Evolutionary conservation across 164 flowering plant species (phyloP), one percentile per base, ranked within the genome.

Genomic region (Hamamelis virginiana): DNA sequence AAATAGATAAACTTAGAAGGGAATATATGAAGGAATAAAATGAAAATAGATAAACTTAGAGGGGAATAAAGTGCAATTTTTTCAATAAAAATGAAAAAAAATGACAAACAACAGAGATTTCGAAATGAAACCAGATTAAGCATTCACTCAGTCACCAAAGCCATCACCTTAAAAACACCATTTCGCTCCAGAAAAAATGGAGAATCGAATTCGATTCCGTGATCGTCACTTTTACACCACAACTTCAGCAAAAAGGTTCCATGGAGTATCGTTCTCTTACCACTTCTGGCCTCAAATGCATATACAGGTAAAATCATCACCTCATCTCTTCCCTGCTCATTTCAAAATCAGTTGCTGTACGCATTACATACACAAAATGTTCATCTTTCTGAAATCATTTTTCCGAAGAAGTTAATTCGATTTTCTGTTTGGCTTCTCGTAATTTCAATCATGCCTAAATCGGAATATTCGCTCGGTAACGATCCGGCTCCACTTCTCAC

Each of bases 121-220:
- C n/a, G n/a, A n/a, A n/a, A n/a, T n/a, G n/a, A n/a, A n/a, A n/a
- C n/a, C n/a, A n/a, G n/a, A n/a, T n/a, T n/a, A n/a, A n/a, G n/a
- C n/a, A n/a, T n/a, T 33, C 41, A 2, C 41, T 33, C 41, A 33
- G 41, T 6, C 41, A 33, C 6, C 41, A 33, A 33, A 33, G 4
- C 41, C 41, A 33, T 33, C 41, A 33, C 2, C 41, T 6, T 33
- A 33, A 33, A 33, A 33, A 6, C 41, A 33, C 6, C 41, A 6
- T 33, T 33, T 6, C 41, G 41, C 41, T 33, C 6, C 41, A 2
- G 41, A 19, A 51, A 51, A 51, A 62, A n/a, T n/a, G n/a, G 51
- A 22, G 75, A 59, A 81, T 72, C 62, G 71, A 72, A 81, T 76
- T 70, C 28, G 82, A 76, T 81, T 76, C 79, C 64, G 18, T 55